Percentiles rank a stretch among this genome's conserved stretches.
These are phyloP conservation scores for Diaporthe caulivora DNA, from an alignment of 2,329 filamentous ascomycete genomes.

Conservation along the genomic window DNA sequence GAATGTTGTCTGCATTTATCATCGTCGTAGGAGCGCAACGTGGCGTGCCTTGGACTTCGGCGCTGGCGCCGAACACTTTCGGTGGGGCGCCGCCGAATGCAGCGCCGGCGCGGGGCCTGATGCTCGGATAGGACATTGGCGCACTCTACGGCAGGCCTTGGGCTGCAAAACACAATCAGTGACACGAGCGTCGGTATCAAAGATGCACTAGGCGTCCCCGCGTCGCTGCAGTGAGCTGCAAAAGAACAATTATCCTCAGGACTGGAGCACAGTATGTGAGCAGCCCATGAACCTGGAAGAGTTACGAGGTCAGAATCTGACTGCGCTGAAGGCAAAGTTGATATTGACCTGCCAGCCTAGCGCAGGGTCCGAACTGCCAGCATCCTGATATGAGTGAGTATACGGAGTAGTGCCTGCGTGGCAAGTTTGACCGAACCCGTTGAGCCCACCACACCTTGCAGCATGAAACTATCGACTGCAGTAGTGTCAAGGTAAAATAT, in stretches of 20 bases:
- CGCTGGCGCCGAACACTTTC: conserved; percentile 30
- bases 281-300: too few species aligned
- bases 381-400: too few species aligned
- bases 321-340: too few species aligned
- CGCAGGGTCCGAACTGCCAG: too few species aligned
- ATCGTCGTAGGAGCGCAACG: not conserved
- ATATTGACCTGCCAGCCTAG: too few species aligned
- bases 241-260: not conserved
- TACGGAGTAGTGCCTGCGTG: too few species aligned
- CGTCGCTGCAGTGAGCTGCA: not conserved
- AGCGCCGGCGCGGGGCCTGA: not conserved
- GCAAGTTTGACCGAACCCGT: too few species aligned
- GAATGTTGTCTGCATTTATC: not conserved
- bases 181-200: not conserved
- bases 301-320: too few species aligned
- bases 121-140: not conserved
- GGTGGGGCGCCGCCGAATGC: conserved; percentile 24
- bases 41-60: not conserved
- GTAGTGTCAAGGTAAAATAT: too few species aligned
- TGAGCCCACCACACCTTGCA: too few species aligned
- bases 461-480: too few species aligned
- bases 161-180: not conserved
- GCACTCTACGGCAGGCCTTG: not conserved
- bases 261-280: not conserved
- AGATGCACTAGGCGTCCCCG: not conserved